Evolutionary conservation across 108 stramenopile genomes (phyloP).

Genomic region (Mediolabrus comicus): DNA sequence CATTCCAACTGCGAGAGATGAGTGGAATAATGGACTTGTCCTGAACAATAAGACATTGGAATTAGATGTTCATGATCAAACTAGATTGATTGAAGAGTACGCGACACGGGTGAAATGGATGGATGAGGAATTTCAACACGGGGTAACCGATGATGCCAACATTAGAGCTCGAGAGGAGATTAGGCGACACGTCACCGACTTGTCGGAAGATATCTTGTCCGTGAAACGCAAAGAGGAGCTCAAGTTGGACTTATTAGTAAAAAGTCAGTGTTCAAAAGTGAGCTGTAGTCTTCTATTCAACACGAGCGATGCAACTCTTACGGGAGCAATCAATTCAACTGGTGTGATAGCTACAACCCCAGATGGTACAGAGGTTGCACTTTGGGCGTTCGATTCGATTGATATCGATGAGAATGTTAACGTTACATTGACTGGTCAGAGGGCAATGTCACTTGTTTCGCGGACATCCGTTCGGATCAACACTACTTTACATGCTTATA

Average conservation of each 20-base stretch:
- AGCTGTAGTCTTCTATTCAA: conserved; percentile 71
- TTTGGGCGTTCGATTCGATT: conserved; percentile 76
- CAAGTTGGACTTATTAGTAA: conserved; percentile 15
- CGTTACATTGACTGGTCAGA: conserved; percentile 65
- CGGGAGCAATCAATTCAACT: conserved; percentile 53
- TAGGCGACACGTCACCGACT: conserved; percentile 37
- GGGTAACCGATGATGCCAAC: conserved; percentile 35
- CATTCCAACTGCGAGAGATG: conserved; percentile 35
- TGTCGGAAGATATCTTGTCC: conserved; percentile 8
- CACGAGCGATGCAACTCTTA: conserved; percentile 57
- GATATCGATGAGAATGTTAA: conserved; percentile 71
- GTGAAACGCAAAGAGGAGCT: conserved; percentile 22
- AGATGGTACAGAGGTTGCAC: conserved; percentile 72
- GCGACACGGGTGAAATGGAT: conserved; percentile 36
- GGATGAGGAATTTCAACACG: conserved; percentile 39
- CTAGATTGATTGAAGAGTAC: conserved; percentile 23
- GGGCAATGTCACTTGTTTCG: conserved; percentile 65
- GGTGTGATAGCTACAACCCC: conserved; percentile 55
- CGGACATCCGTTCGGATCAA: conserved; percentile 61
- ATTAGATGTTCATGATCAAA: conserved; percentile 39
- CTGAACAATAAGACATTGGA: conserved; percentile 41
- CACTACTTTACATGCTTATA: conserved; percentile 47
- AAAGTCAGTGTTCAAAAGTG: conserved; percentile 51
- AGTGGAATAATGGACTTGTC: conserved; percentile 50
- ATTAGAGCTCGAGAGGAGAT: conserved; percentile 38